Base-by-base conservation (phyloP, 2,329 filamentous ascomycete species). In the Diaporthe citrichinensis region DNA sequence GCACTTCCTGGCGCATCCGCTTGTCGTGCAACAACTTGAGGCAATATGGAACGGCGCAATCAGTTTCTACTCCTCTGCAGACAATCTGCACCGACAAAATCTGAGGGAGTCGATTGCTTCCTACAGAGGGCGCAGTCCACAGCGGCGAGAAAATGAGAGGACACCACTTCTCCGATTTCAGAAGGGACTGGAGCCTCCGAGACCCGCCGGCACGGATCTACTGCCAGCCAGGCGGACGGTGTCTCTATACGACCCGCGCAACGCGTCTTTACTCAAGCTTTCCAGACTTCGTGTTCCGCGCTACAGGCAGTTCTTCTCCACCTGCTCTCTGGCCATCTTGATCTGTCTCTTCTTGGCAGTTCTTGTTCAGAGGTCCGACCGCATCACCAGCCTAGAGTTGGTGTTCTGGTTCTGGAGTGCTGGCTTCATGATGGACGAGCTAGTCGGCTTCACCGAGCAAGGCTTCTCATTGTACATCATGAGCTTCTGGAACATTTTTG, bases 401-500 rank as follows among this genome's bases (percentile, higher is more conserved):
- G 83, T 98, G 17, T 98, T 98, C 84, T 98, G 96, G 96, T 95
- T 98, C 83, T 98, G 96, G 96, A 98, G 95, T 81, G 95, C 95
- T 36, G 96, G 96, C 0, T 98, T 97, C 84, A 98, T 98, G 95
- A 91, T 98, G 44, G 96, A 98, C 81, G 96, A 98, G 84, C 90
- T 98, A 31, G 95, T 98, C 25, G 96, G 96, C 15, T 98, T 98
- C 87, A 98, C 96, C 79, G 96, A 98, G 83, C 95, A 98, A 84
- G 96, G 96, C 3, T 98, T 98, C 83, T 96, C 95, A 51, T 90
- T 98, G 41, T 98, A 98, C 85, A 95, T 98, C 81, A 96, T 98
- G 92, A 98, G 95, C 83, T 97, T 98, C 83, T 98, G 96, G 96
- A 98, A 98, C 83, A 92, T 96, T 51, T 98, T 98, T 83, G 96